Percentiles rank a stretch among this genome's conserved stretches.
Evolutionary conservation across 805 yeast species (phyloP).

Genomic region (Candida golubevii): DNA sequence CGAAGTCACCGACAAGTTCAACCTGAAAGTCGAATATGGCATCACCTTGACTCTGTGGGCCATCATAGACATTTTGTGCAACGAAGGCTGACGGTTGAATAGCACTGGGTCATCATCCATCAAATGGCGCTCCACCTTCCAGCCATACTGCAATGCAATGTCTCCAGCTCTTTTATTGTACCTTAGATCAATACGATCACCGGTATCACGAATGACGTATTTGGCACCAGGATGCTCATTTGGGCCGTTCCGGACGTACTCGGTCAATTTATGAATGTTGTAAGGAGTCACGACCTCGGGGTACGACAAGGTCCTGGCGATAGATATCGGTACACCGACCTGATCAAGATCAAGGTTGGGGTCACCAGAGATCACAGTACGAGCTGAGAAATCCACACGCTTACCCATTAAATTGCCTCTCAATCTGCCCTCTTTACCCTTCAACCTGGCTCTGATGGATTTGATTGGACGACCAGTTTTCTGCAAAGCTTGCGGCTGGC

Average conservation of each 20-base stretch:
- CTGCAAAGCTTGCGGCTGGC: slow-evolving; percentile 98
- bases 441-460: slow-evolving; percentile 97
- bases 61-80: slow-evolving; percentile 99
- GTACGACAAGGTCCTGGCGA: slow-evolving; percentile 91
- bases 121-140: slow-evolving; percentile 98
- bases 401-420: slow-evolving; percentile 99
- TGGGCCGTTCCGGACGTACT: slow-evolving; percentile 94
- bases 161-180: slow-evolving; percentile 98
- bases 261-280: slow-evolving; percentile 90
- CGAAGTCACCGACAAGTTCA: slow-evolving; percentile 94
- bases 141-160: slow-evolving; percentile 94
- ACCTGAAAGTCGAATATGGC: slow-evolving; percentile 97
- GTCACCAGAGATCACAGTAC: slow-evolving; percentile 99
- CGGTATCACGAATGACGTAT: slow-evolving; percentile 95
- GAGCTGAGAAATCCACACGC: slow-evolving; percentile 98
- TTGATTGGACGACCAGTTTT: slow-evolving; percentile 98
- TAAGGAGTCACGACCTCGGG: slow-evolving; percentile 98
- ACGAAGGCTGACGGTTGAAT: slow-evolving; percentile 98
- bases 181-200: slow-evolving; percentile 96
- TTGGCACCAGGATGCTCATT: slow-evolving; percentile 99
- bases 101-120: slow-evolving; percentile 97
- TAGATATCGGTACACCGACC: slow-evolving; percentile 97
- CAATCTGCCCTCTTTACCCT: slow-evolving; percentile 99
- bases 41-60: slow-evolving; percentile 96
- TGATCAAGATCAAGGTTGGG: slow-evolving; percentile 96